Percentiles rank a stretch among this genome's conserved stretches.
Evolutionary conservation across 352 stramenopile species (phyloP).

Genomic region (Globisporangium spinosum): DNA sequence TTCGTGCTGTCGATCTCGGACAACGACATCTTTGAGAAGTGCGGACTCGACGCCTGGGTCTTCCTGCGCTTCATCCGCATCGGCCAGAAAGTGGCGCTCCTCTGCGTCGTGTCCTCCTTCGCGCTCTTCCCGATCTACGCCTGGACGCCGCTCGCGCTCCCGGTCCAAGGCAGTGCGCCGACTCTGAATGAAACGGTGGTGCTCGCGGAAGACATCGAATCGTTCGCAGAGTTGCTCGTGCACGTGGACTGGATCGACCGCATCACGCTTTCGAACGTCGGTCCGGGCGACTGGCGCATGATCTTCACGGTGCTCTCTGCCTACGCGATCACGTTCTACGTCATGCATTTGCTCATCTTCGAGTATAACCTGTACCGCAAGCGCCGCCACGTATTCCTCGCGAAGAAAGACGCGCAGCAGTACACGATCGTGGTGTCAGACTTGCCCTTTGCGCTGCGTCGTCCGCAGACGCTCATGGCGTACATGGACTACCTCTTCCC

Average conservation of each 20-base stretch:
- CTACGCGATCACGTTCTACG: slow-evolving; percentile 45
- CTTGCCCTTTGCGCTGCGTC: slow-evolving; percentile 46
- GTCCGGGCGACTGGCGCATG: slow-evolving; percentile 54
- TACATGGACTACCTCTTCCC: slow-evolving; percentile 77
- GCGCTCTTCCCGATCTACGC: slow-evolving; percentile 70
- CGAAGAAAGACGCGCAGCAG: slow-evolving; percentile 52
- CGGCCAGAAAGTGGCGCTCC: slow-evolving; percentile 55
- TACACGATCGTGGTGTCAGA: slow-evolving; percentile 75
- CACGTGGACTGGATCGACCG: slow-evolving; percentile 56
- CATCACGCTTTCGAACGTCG: slow-evolving; percentile 69
- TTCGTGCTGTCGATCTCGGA: slow-evolving; percentile 58
- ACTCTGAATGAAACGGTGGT: slow-evolving; percentile 24
- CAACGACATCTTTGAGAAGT: slow-evolving; percentile 50
- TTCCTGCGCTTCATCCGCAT: slow-evolving; percentile 75
- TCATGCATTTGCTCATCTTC: slow-evolving; percentile 50
- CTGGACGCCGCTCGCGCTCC: slow-evolving; percentile 36
- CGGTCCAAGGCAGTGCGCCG: slow-evolving; percentile 21
- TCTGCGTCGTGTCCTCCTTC: slow-evolving; percentile 52
- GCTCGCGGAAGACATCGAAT: slow-evolving; percentile 20
- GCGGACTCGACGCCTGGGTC: slow-evolving; percentile 68
- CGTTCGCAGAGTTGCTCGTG: slow-evolving; percentile 29
- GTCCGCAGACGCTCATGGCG: slow-evolving; percentile 48
- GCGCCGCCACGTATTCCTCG: slow-evolving; percentile 25
- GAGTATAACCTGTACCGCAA: slow-evolving; percentile 42
- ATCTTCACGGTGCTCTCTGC: slow-evolving; percentile 54